Evolutionary conservation across 805 yeast genomes (phyloP).

Genomic region (Saturnispora zaruensis): DNA sequence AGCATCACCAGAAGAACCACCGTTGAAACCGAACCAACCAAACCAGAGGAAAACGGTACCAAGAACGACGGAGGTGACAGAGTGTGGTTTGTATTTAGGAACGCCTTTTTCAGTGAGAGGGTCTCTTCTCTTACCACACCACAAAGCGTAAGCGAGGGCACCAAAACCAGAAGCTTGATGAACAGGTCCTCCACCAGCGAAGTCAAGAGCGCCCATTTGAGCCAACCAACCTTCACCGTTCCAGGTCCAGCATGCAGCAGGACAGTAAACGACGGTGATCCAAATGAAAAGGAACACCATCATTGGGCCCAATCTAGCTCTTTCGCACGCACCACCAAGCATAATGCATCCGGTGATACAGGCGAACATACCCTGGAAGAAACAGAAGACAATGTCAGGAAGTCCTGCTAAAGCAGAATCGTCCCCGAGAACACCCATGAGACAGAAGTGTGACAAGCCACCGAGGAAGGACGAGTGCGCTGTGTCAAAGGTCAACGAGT

Average conservation of each 20-base stretch:
- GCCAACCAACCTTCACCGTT: slow-evolving; percentile 87
- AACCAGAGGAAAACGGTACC: slow-evolving; percentile 96
- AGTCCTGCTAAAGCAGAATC: slow-evolving; percentile 57
- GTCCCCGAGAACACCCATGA: slow-evolving; percentile 75
- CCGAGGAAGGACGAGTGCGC: slow-evolving; percentile 62
- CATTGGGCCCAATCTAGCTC: slow-evolving; percentile 95
- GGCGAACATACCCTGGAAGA: slow-evolving; percentile 97
- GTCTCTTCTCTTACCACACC: slow-evolving; percentile 89
- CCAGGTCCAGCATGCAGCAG: slow-evolving; percentile 98
- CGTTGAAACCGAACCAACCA: slow-evolving; percentile 99
- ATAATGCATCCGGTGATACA: slow-evolving; percentile 84
- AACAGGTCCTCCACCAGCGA: slow-evolving; percentile 98
- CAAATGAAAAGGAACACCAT: slow-evolving; percentile 89
- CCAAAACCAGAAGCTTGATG: slow-evolving; percentile 93
- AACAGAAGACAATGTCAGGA: slow-evolving; percentile 88
- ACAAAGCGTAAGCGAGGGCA: slow-evolving; percentile 86
- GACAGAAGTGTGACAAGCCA: slow-evolving; percentile 68
- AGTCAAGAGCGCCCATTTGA: slow-evolving; percentile 78
- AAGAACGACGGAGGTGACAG: slow-evolving; percentile 79
- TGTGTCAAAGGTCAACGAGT: slow-evolving; percentile 67
- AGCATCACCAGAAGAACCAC: slow-evolving; percentile 94
- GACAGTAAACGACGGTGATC: slow-evolving; percentile 94
- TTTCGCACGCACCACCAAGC: slow-evolving; percentile 97
- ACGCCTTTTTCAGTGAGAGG: slow-evolving; percentile 57
- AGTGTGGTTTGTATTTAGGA: slow-evolving; percentile 91